Percentiles rank a stretch among this genome's conserved stretches.
Conservation (phyloP, 2,329 filamentous ascomycete species). For the Rhinocladiella mackenziei region DNA sequence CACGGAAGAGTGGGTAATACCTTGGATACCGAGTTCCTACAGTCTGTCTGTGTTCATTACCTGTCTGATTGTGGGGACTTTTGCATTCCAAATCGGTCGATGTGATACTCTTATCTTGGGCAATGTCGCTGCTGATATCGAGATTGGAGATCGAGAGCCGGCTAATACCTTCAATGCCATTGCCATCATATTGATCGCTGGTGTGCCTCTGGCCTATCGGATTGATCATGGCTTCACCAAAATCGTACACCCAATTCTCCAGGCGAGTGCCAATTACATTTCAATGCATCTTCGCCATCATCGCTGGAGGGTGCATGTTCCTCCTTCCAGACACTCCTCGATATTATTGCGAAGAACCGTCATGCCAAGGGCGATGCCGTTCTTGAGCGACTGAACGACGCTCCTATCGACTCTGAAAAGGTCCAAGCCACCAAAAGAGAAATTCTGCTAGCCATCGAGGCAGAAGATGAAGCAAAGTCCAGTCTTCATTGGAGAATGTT, state of each 20-base stretch:
- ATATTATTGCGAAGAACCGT: constrained; percentile 30
- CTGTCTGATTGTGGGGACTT: constrained; percentile 29
- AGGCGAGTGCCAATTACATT: constrained; percentile 34
- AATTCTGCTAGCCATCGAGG: constrained; percentile 27
- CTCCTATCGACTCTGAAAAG: constrained; percentile 17
- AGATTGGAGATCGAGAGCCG: constrained; percentile 30
- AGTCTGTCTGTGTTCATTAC: constrained; percentile 28
- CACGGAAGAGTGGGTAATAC: constrained; percentile 20
- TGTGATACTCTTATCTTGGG: constrained; percentile 31
- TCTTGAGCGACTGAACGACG: constrained; percentile 28
- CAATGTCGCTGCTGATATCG: constrained; percentile 31
- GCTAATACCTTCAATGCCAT: constrained; percentile 31
- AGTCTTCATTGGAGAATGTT: constrained; percentile 19
- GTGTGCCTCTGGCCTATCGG: constrained; percentile 34
- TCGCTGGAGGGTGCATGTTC: constrained; percentile 21
- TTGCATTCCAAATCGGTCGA: constrained; percentile 30
- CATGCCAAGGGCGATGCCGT: constrained; percentile 28
- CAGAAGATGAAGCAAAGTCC: constrained; percentile 18
- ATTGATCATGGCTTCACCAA: constrained; percentile 36
- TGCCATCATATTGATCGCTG: constrained; percentile 32
- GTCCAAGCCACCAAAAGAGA: constrained; percentile 26
- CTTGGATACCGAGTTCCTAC: constrained; percentile 33
- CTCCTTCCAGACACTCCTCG: constrained; percentile 32
- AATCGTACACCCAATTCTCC: constrained; percentile 29
- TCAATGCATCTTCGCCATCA: constrained; percentile 31